Evolutionary conservation across 2,329 filamentous ascomycete genomes (phyloP).

Genomic region (Pseudophaeomoniella oleicola): DNA sequence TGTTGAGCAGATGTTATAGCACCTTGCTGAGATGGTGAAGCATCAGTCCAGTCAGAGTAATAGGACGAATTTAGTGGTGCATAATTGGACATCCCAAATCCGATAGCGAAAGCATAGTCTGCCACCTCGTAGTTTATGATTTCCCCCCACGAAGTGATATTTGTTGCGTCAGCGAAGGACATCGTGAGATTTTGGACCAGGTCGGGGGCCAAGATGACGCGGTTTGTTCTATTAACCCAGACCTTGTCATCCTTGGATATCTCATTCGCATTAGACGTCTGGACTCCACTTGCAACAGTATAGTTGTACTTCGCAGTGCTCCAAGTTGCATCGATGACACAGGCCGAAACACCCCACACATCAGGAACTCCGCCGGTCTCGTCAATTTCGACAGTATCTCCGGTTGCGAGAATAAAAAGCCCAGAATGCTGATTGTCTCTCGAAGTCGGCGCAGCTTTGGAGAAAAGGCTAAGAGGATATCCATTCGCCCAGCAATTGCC

Average conservation of each 20-base stretch:
- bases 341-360: neutral
- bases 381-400: neutral
- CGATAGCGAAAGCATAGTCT: no score
- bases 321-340: conserved; percentile 1
- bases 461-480: neutral
- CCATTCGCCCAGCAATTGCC: no score
- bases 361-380: neutral
- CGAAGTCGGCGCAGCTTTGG: neutral
- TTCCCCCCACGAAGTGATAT: no score
- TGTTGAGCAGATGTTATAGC: no score
- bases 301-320: neutral
- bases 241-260: neutral
- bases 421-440: neutral
- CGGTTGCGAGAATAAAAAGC: neutral
- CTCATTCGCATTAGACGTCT: neutral
- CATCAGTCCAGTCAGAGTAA: no score
- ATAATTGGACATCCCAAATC: no score
- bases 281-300: neutral
- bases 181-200: neutral
- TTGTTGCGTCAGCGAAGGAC: no score
- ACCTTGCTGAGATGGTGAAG: no score
- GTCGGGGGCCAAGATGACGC: neutral
- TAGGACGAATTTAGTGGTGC: no score
- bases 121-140: no score
- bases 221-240: neutral